These are phyloP conservation scores for Quercus gilva DNA, from an alignment of 306 rosid genomes.

Conservation along the genomic window DNA sequence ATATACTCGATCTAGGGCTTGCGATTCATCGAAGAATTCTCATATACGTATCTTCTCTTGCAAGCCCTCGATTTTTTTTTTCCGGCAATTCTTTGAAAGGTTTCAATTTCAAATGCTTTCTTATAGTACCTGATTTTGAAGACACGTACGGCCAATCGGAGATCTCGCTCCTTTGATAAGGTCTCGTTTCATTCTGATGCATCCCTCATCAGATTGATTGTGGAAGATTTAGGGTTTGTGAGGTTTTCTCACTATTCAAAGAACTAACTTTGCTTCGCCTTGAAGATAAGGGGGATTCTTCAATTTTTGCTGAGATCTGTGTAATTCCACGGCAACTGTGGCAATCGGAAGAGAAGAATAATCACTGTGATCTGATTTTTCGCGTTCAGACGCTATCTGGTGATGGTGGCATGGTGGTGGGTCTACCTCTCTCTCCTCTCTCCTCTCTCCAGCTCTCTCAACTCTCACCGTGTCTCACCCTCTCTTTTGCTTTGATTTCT, in stretches of 20 bases:
- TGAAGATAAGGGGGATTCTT: conserved; percentile 17
- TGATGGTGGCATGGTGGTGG: too few species aligned
- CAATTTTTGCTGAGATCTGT: conserved; percentile 20
- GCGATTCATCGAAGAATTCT: too few species aligned
- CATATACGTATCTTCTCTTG: too few species aligned
- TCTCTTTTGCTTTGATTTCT: too few species aligned
- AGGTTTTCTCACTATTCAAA: conserved; percentile 1
- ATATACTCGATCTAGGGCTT: too few species aligned
- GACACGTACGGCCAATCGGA: conserved; percentile 24
- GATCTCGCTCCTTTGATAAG: conserved; percentile 7
- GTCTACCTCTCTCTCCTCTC: too few species aligned
- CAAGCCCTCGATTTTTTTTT: neutral
- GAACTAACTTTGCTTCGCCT: neutral
- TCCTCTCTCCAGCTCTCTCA: too few species aligned
- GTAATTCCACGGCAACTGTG: conserved; percentile 9
- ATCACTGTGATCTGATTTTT: neutral
- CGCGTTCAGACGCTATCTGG: neutral
- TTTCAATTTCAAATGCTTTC: conserved; percentile 6
- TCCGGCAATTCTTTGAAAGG: neutral
- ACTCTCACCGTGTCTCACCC: too few species aligned
- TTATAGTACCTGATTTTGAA: conserved; percentile 18
- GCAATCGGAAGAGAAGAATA: conserved; percentile 1
- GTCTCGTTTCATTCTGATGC: neutral
- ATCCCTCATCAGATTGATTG: conserved; percentile 4
- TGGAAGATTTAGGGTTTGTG: neutral